These are phyloP conservation scores for Backusella luteola DNA, from an alignment of 192 early-diverging fungal genomes.

Conservation along the genomic window DNA sequence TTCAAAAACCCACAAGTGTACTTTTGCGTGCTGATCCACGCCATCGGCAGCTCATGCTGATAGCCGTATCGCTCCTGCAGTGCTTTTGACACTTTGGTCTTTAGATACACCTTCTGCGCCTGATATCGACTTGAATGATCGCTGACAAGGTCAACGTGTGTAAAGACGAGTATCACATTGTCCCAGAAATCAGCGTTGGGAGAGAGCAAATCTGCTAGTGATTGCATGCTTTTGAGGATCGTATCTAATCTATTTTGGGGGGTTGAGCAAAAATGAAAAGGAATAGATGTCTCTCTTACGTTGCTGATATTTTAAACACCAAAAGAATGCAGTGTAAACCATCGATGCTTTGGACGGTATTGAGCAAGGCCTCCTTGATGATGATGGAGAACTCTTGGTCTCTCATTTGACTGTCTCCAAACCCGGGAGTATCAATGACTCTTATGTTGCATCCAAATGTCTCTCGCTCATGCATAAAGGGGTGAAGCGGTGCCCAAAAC, in stretches of 20 bases:
- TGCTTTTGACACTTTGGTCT: conserved; percentile 8
- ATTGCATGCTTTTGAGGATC: conserved; percentile 1
- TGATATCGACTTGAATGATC: not conserved
- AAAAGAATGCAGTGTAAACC: conserved; percentile 20
- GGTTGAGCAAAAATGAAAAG: not conserved
- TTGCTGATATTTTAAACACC: conserved; percentile 16
- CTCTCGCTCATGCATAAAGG: conserved; percentile 16
- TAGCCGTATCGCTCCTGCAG: conserved; percentile 5
- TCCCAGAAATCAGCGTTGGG: conserved; percentile 19
- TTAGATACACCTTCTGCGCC: conserved; percentile 14
- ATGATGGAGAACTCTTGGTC: conserved; percentile 11
- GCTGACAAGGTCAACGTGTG: conserved; percentile 20
- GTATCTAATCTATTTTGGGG: not conserved
- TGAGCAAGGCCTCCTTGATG: conserved; percentile 4
- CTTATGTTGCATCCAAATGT: conserved; percentile 17
- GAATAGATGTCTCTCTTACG: not conserved
- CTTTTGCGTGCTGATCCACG: conserved; percentile 21
- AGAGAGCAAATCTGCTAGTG: not conserved
- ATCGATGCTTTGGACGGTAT: not conserved
- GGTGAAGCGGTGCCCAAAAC: conserved; percentile 19
- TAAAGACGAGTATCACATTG: conserved; percentile 30
- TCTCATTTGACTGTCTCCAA: conserved; percentile 24
- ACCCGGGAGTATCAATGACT: conserved; percentile 29
- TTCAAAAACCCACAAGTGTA: conserved; percentile 22
- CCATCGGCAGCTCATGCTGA: conserved; percentile 17